These are phyloP conservation scores for Komagataella phaffii DNA, from an alignment of 805 yeast genomes.

Conservation along the genomic window DNA sequence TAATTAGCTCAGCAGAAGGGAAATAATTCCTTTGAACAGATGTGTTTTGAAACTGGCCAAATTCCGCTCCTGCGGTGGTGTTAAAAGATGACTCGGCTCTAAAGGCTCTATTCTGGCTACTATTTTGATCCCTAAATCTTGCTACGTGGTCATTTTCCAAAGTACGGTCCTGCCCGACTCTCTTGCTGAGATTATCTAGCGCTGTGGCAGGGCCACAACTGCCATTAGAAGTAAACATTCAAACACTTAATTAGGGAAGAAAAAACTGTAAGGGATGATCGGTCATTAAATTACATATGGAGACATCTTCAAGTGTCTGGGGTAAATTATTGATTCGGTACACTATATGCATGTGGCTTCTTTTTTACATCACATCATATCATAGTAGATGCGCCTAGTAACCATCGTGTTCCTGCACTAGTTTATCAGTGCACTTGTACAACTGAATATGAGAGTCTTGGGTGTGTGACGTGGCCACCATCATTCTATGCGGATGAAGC, in stretches of 20 bases:
- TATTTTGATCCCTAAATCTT: background rate
- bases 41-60: background rate
- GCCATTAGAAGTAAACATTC: background rate
- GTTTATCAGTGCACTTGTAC: slow-evolving; percentile 33
- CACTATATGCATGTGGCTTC: background rate
- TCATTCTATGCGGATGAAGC: slow-evolving; percentile 92
- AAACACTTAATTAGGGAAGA: background rate
- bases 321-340: background rate
- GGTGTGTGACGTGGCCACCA: slow-evolving; percentile 73
- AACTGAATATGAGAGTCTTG: slow-evolving; percentile 64
- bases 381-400: background rate
- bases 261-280: background rate
- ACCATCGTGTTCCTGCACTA: slow-evolving; percentile 7
- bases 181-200: slow-evolving; percentile 1
- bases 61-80: background rate
- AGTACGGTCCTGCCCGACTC: background rate
- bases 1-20: background rate
- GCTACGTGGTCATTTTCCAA: background rate
- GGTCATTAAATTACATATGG: background rate
- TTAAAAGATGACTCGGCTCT: background rate
- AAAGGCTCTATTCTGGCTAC: background rate
- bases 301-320: background rate
- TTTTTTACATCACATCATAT: background rate
- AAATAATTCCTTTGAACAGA: background rate
- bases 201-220: slow-evolving; percentile 2